These are phyloP conservation scores for Casuarina cunninghamiana DNA, from an alignment of 306 rosid species.

Conservation along the genomic window DNA sequence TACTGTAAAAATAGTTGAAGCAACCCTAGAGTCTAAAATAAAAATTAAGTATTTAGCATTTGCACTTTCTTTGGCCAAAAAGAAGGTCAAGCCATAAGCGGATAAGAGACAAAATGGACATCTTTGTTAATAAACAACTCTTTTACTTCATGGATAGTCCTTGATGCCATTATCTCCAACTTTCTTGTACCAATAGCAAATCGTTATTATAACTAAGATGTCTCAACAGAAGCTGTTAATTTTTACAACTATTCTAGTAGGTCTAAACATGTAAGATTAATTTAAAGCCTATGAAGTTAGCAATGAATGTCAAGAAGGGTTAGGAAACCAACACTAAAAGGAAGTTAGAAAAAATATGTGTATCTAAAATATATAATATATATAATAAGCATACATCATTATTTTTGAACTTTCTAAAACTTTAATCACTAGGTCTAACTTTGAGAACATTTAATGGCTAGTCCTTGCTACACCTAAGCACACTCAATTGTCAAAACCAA, in stretches of 20 bases:
- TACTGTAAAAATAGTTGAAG: constrained; percentile 23
- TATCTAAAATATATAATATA: not conserved
- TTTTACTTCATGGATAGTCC: not conserved
- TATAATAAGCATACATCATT: not conserved
- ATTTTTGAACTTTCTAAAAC: not conserved
- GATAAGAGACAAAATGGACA: not conserved
- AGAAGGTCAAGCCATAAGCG: not conserved
- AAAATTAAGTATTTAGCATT: constrained; percentile 27
- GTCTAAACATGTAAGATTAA: not conserved
- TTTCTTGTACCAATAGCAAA: not conserved
- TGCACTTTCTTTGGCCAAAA: not conserved
- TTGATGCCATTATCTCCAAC: not conserved
- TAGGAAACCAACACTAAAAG: not conserved
- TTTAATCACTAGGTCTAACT: not conserved
- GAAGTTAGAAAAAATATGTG: not conserved
- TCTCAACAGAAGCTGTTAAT: not conserved
- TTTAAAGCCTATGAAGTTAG: not conserved
- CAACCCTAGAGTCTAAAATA: constrained; percentile 21
- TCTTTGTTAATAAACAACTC: not conserved
- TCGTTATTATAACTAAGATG: not conserved
- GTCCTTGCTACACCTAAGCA: not conserved
- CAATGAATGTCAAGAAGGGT: not conserved
- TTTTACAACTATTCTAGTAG: not conserved
- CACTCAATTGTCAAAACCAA: not conserved
- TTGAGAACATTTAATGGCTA: not conserved